These are phyloP conservation scores for Talaromyces atroroseus DNA, from an alignment of 2,329 filamentous ascomycete species.

Conservation along the genomic window DNA sequence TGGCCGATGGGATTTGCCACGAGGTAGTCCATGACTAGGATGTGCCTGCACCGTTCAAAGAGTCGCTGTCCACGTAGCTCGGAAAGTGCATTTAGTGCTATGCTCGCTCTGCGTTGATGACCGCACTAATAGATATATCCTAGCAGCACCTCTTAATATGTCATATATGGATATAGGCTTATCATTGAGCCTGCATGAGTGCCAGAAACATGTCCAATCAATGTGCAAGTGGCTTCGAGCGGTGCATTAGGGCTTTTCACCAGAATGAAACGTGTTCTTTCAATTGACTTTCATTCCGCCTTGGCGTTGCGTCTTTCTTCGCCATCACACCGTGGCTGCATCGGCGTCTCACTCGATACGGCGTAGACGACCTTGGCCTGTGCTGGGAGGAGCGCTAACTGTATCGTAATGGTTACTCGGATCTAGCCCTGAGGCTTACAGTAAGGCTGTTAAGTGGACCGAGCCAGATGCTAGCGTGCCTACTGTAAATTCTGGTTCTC, in stretches of 20 bases:
- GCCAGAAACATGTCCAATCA: slow-evolving; percentile 12
- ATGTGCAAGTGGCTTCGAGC: neutral
- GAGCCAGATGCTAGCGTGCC: neutral
- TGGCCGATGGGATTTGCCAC: neutral
- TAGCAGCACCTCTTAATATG: neutral
- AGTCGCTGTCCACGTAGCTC: neutral
- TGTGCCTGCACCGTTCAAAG: neutral
- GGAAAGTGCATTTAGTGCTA: neutral
- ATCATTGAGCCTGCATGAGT: slow-evolving; percentile 1
- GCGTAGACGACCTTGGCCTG: neutral
- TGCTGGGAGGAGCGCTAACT: neutral
- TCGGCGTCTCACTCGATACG: neutral
- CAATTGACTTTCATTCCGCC: neutral
- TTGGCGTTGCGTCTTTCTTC: neutral
- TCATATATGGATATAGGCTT: neutral
- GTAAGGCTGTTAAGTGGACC: neutral
- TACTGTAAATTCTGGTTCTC: too few relatives aligned
- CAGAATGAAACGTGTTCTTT: neutral
- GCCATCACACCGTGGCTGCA: neutral
- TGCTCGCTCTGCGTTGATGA: neutral
- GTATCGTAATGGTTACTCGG: too few relatives aligned
- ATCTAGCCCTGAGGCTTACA: neutral
- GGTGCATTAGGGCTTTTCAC: neutral
- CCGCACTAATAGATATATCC: neutral
- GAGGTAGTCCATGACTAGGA: neutral